A percentile compares a stretch with the other conserved stretches of the same genome.
Conservation (phyloP, 2,329 filamentous ascomycete species). For the Cladophialophora psammophila region DNA sequence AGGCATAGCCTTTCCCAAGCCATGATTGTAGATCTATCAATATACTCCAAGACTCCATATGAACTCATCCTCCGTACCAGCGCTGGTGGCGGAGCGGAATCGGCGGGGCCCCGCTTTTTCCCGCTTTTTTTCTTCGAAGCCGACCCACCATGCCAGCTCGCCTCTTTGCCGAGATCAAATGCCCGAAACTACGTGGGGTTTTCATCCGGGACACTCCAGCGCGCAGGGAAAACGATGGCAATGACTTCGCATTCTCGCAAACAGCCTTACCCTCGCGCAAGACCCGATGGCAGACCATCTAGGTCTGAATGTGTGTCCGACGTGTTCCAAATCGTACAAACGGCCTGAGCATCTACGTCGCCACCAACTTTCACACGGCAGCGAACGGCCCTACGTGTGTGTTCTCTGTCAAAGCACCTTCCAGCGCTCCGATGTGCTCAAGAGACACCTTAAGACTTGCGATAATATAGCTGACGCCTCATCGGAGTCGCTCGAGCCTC, state of each 20-base stretch:
- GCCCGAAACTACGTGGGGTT: not conserved
- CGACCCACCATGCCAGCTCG: too few species aligned
- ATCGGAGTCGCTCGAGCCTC: slow-evolving; percentile 34
- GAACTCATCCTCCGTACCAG: too few species aligned
- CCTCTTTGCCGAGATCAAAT: slow-evolving; percentile 6
- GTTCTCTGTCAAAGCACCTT: slow-evolving; percentile 45
- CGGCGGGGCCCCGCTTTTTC: too few species aligned
- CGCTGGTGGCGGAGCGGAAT: too few species aligned
- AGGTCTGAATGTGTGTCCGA: slow-evolving; percentile 43
- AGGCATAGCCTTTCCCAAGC: not conserved
- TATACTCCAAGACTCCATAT: too few species aligned
- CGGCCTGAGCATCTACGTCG: slow-evolving; percentile 49
- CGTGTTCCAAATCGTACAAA: slow-evolving; percentile 49
- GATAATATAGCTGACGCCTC: slow-evolving; percentile 6
- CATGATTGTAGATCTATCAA: too few species aligned
- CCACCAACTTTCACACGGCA: slow-evolving; percentile 46
- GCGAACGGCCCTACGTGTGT: slow-evolving; percentile 47
- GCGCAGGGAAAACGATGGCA: not conserved
- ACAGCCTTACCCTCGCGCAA: not conserved
- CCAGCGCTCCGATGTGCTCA: slow-evolving; percentile 50
- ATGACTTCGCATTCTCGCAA: not conserved
- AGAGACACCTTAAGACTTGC: slow-evolving; percentile 42
- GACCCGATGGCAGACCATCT: slow-evolving; percentile 6
- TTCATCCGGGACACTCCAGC: too few species aligned
- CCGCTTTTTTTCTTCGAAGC: too few species aligned